Evolutionary conservation across 2,329 filamentous ascomycete genomes (phyloP), one percentile per base, ranked within the genome.

Genomic region (Cercospora sp.): DNA sequence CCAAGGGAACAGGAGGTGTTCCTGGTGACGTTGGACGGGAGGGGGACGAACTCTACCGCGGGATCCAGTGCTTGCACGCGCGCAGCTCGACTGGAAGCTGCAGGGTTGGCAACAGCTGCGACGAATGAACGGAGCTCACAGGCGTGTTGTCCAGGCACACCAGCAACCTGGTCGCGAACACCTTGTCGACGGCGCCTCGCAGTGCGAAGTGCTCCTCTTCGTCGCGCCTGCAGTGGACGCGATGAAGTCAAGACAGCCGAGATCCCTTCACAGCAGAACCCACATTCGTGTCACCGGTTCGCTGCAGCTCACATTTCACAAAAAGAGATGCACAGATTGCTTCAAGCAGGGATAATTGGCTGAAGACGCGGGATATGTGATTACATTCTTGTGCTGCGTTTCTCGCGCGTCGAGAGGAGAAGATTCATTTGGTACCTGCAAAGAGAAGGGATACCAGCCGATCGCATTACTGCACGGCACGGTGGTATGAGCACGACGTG

Each of bases 211-310:
- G 39, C 31, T 31, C 28, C 33, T 28, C 62, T 39, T 58, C 30
- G 30, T 39, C 28, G 20, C 36, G 62, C 28, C 62, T 58, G 62
- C 62, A 53, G 30, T 36, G 28, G 51, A 45, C 48, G 6, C 23
- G 62, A 64, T 64, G 62, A 64, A 42, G 53, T 64, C 62, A 23
- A 45, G 45, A 26, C 18, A 39, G 45, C 28, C 39, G 45, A 39
- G 30, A 60, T 64, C 51, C 53, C 53, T 45, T 42, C 62, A 39
- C 62, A 57, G 31, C 62, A 36, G 53, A 63, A 63, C 62, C 62
- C 62, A 58, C 62, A 57, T 26, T 64, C 31, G 62, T 64, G 62
- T 31, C 48, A 64, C 62, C 62, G 62, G 62, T 64, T 64, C 62
- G 62, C 62, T 58, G 62, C 62, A 60, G 64, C 42, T 65, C 42